Percentiles rank a stretch among this genome's conserved stretches.
Evolutionary conservation across 441 rosid genomes (phyloP).

Genomic region (Arabidopsis lyrata): DNA sequence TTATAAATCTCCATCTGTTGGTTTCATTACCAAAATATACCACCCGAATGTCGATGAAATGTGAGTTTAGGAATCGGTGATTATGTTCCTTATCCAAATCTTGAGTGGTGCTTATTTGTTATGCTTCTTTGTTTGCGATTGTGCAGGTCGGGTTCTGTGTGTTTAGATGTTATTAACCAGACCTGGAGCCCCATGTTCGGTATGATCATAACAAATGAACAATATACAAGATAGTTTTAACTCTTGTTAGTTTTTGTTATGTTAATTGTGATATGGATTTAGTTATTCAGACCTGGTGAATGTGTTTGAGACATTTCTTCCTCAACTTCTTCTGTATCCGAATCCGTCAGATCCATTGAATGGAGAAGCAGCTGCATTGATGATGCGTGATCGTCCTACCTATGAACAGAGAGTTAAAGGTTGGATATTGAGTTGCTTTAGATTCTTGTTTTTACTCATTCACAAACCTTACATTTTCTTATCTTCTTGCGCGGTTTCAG

Average conservation of each 20-base stretch:
- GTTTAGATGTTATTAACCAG: slow-evolving; percentile 93
- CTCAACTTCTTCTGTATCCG: slow-evolving; percentile 94
- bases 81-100: background rate
- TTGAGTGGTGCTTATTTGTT: background rate
- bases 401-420: slow-evolving; percentile 92
- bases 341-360: slow-evolving; percentile 95
- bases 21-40: slow-evolving; percentile 73
- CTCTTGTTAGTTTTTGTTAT: background rate
- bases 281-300: slow-evolving; percentile 75
- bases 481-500: slow-evolving; percentile 44
- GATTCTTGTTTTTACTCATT: background rate
- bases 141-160: slow-evolving; percentile 94
- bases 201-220: slow-evolving; percentile 40
- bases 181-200: slow-evolving; percentile 99
- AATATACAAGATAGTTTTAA: background rate
- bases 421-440: slow-evolving; percentile 32
- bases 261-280: slow-evolving; percentile 1
- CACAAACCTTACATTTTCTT: background rate
- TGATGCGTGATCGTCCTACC: slow-evolving; percentile 82
- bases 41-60: slow-evolving; percentile 82
- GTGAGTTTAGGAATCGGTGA: slow-evolving; percentile 45
- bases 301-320: slow-evolving; percentile 95
- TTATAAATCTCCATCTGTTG: slow-evolving; percentile 76
- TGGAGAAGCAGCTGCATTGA: slow-evolving; percentile 91
- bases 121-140: slow-evolving; percentile 11